Percentiles rank a stretch among this genome's conserved stretches.
These are phyloP conservation scores for Cercophora newfieldiana DNA, from an alignment of 495 filamentous ascomycete species.

Conservation along the genomic window DNA sequence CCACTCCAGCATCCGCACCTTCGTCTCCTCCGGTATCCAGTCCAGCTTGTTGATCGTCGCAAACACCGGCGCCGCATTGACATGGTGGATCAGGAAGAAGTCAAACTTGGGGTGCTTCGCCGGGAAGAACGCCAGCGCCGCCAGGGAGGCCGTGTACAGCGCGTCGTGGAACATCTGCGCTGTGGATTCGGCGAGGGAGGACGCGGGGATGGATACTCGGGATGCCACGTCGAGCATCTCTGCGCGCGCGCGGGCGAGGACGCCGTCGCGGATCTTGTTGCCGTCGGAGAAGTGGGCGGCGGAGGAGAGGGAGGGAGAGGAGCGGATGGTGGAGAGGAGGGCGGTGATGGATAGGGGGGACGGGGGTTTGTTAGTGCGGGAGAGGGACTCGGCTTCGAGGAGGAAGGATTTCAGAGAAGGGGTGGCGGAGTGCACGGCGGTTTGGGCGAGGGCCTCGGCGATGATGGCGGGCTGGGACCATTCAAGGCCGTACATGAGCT, in stretches of 20 bases:
- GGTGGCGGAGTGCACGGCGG: conserved; percentile 55
- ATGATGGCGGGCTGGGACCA: conserved; percentile 79
- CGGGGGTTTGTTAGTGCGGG: neutral
- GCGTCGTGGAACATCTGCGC: conserved; percentile 75
- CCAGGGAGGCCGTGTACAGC: conserved; percentile 61
- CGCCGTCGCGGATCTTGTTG: conserved; percentile 67
- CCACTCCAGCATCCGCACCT: conserved; percentile 70
- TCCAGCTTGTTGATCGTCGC: conserved; percentile 37
- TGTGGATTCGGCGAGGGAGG: conserved; percentile 64
- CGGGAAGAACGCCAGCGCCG: conserved; percentile 56
- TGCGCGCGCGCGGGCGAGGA: conserved; percentile 60
- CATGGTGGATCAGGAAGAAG: conserved; percentile 72
- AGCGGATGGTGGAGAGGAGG: conserved; percentile 16
- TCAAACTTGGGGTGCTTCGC: conserved; percentile 69
- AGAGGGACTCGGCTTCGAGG: conserved; percentile 46
- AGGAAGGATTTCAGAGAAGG: conserved; percentile 57
- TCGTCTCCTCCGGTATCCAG: conserved; percentile 47
- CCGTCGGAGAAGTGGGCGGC: conserved; percentile 53
- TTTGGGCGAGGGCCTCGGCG: conserved; percentile 76
- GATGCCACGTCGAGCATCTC: conserved; percentile 62
- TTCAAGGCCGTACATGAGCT: conserved; percentile 81
- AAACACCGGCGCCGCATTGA: conserved; percentile 44
- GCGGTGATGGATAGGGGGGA: neutral
- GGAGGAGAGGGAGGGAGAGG: conserved; percentile 53
- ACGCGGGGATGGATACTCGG: conserved; percentile 59